Percentiles rank a stretch among this genome's conserved stretches.
These are phyloP conservation scores for Solanum chaucha DNA, from an alignment of 257 asterid genomes.

Conservation along the genomic window DNA sequence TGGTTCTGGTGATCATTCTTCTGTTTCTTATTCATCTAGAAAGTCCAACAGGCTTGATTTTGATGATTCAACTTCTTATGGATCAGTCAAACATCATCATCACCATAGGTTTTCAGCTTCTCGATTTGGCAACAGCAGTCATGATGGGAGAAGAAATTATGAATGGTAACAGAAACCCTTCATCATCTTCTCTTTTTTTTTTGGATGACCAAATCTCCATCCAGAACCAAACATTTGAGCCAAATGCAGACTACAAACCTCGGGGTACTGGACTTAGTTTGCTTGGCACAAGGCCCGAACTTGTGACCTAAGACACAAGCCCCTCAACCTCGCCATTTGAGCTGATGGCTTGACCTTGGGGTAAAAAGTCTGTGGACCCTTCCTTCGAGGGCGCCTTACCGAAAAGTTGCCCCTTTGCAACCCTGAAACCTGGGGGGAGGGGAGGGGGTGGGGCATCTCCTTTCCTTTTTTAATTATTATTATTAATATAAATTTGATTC, in stretches of 20 bases:
- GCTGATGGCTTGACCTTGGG: neutral
- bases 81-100: constrained; percentile 17
- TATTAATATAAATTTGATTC: neutral
- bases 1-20: constrained; percentile 20
- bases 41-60: constrained; percentile 13
- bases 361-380: neutral
- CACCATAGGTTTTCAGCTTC: constrained; percentile 35
- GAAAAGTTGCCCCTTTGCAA: neutral
- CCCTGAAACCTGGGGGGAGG: neutral
- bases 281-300: neutral
- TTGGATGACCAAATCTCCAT: neutral
- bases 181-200: neutral
- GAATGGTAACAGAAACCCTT: constrained; percentile 10
- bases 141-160: constrained; percentile 29
- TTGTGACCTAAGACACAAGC: neutral
- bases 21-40: constrained; percentile 29
- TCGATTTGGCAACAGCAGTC: constrained; percentile 13
- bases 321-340: neutral
- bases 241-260: neutral
- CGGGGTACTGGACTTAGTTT: neutral
- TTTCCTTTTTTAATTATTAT: neutral
- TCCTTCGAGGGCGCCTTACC: neutral
- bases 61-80: constrained; percentile 23
- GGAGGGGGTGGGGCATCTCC: neutral
- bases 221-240: neutral